Evolutionary conservation across 768 basidiomycete genomes (phyloP).

Genomic region (Termitomyces sp.): DNA sequence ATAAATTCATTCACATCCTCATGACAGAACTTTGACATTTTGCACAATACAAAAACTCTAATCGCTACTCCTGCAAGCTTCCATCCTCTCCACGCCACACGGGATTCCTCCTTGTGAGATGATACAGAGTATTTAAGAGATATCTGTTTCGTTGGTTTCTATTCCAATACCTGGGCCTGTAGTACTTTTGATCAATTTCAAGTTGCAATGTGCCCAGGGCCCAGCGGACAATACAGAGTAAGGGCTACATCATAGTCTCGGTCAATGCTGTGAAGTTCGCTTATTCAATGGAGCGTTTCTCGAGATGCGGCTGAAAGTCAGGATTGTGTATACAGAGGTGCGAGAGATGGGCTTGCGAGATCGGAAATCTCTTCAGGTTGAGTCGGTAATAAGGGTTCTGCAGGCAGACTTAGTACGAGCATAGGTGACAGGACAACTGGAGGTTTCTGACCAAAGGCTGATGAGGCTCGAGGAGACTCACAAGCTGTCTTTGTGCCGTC

Average conservation of each 20-base stretch:
- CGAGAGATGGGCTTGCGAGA: too few relatives aligned
- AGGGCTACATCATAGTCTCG: constrained; percentile 69
- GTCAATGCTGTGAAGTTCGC: constrained; percentile 52
- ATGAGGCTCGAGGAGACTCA: too few relatives aligned
- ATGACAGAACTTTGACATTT: background rate
- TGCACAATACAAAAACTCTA: background rate
- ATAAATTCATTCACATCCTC: background rate
- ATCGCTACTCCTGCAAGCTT: constrained; percentile 47
- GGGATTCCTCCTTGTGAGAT: constrained; percentile 48
- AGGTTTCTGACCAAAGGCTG: too few relatives aligned
- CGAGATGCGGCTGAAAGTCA: constrained; percentile 53
- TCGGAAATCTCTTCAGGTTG: too few relatives aligned
- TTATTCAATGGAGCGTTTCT: constrained; percentile 56
- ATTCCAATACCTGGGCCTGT: constrained; percentile 57
- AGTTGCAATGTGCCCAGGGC: constrained; percentile 50
- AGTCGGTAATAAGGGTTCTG: too few relatives aligned
- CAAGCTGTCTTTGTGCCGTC: too few relatives aligned
- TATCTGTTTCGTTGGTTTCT: constrained; percentile 46
- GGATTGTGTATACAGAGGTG: too few relatives aligned
- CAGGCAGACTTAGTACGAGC: too few relatives aligned
- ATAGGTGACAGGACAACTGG: too few relatives aligned
- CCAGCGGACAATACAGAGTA: constrained; percentile 69
- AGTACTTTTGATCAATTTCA: background rate
- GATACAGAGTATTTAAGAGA: constrained; percentile 27
- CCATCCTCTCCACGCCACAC: constrained; percentile 54